Evolutionary conservation across 805 yeast genomes (phyloP), one percentile per base, ranked within the genome.

Genomic region (Monosporozyma servazzii): DNA sequence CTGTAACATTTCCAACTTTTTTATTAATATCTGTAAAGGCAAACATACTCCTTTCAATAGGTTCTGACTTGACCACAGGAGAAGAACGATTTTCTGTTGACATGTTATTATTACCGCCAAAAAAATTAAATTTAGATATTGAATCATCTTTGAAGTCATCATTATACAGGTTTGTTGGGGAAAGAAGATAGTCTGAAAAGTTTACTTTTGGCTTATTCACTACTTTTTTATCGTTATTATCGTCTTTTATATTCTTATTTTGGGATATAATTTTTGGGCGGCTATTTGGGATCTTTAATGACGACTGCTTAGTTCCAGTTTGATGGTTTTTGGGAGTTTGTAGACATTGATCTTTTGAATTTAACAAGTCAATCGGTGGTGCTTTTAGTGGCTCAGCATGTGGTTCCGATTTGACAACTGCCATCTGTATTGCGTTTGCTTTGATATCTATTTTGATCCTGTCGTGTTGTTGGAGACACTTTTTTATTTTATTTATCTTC

Each of bases 361-460:
- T n/a, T 13, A 4, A 5, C 21, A 11, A 4, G 6, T 46, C 17
- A 25, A n/a, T 23, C 6, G 20, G 9, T 21, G 18, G 20, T 5
- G 23, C 17, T 42, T 48, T 10, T 15, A 29, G 5, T 5, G 17
- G 18, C 18, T 45, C 50, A 2, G 21, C 17, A 15, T 46, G 20
- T 21, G 50, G 51, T 39, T 49, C 51, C 8, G 36, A 23, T 13
- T 49, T 49, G 15, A 49, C 27, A 1, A 29, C 29, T 18, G 39
- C 39, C 51, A 49, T 49, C 27, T 25, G 27, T 25, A 7, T 7
- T 25, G 27, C 7, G 5, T 25, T 25, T 5, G 27, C 27, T 25
- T 25, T 25, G 27, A n/a, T n/a, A n/a, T n/a, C n/a, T n/a, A n/a
- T n/a, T n/a, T n/a, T n/a, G n/a, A n/a, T n/a, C n/a, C n/a, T n/a